phyloP scores from a whole-genome alignment of 176 grass and related monocot species.

The Oryza officinalis region DNA sequence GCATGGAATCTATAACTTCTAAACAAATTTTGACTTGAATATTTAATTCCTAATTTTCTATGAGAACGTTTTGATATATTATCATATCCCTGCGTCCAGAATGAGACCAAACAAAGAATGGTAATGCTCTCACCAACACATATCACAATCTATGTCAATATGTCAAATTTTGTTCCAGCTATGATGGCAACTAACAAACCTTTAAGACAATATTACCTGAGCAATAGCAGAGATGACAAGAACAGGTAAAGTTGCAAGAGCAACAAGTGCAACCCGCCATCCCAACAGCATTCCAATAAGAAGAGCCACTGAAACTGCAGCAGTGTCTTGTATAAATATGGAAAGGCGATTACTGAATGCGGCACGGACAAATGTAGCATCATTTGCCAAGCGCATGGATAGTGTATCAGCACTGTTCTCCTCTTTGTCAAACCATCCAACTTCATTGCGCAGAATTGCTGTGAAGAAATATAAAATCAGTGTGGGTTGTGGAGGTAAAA shows the following conservation, averaged over 20 bases:
- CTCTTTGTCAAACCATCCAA: conserved; percentile 98
- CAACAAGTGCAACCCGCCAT: conserved; percentile 95
- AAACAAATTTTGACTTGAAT: background rate
- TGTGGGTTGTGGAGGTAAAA: background rate
- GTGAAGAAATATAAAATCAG: conserved; percentile 44
- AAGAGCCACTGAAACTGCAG: conserved; percentile 83
- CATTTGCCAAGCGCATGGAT: conserved; percentile 96
- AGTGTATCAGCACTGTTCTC: conserved; percentile 92
- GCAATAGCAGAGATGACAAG: conserved; percentile 95
- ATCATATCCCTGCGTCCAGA: background rate
- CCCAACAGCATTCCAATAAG: conserved; percentile 92
- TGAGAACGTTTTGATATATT: background rate
- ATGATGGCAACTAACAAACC: conserved; percentile 21
- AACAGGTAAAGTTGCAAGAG: conserved; percentile 87
- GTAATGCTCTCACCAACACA: background rate
- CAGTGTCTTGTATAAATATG: conserved; percentile 96
- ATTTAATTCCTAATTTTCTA: background rate
- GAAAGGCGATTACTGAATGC: conserved; percentile 98
- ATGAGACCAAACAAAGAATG: background rate
- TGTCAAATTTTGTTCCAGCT: background rate
- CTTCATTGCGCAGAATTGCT: conserved; percentile 97
- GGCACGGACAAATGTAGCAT: conserved; percentile 98
- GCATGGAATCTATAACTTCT: background rate
- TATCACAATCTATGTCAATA: conserved; percentile 6
- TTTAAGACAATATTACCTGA: conserved; percentile 61